Evolutionary conservation across 2,329 filamentous ascomycete genomes (phyloP).

Genomic region (Phaeoacremonium minimum): DNA sequence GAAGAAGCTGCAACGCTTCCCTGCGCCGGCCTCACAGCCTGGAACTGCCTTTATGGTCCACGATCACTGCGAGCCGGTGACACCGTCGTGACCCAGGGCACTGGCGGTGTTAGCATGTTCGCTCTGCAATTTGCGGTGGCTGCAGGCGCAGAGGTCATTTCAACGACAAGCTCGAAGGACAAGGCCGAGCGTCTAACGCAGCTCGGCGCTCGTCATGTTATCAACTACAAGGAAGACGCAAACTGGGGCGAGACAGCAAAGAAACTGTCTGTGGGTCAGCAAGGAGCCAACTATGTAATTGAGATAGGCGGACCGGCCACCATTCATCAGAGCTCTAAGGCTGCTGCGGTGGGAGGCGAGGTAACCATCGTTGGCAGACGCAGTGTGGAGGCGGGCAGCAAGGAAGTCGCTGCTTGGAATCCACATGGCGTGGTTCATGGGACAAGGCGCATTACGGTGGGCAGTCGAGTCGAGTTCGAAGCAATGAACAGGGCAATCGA

Average conservation of each 20-base stretch:
- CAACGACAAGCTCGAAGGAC: slow-evolving; percentile 52
- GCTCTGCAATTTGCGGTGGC: slow-evolving; percentile 30
- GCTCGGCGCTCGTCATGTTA: slow-evolving; percentile 52
- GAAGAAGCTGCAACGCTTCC: neutral
- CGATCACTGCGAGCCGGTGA: neutral
- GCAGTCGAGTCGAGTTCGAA: slow-evolving; percentile 19
- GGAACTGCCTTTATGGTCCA: slow-evolving; percentile 1
- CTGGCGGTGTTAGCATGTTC: neutral
- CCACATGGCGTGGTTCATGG: slow-evolving; percentile 19
- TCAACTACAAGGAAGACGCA: slow-evolving; percentile 56
- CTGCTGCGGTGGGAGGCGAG: slow-evolving; percentile 31
- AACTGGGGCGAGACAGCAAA: slow-evolving; percentile 56
- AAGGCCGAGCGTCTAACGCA: slow-evolving; percentile 48
- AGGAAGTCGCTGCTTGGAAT: slow-evolving; percentile 16
- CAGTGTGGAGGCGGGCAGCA: slow-evolving; percentile 18
- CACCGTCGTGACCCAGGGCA: slow-evolving; percentile 1
- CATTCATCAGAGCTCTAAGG: slow-evolving; percentile 49
- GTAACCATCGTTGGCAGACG: slow-evolving; percentile 25
- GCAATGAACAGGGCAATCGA: slow-evolving; percentile 25
- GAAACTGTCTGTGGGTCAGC: slow-evolving; percentile 36
- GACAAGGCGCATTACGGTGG: slow-evolving; percentile 20
- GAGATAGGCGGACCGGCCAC: slow-evolving; percentile 66
- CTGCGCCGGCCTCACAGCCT: slow-evolving; percentile 1
- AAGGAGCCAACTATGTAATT: slow-evolving; percentile 58
- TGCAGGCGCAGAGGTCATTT: slow-evolving; percentile 48